Evolutionary conservation across 2,329 filamentous ascomycete genomes (phyloP), one percentile per base, ranked within the genome.

Genomic region (Emmonsiellopsis sp.): DNA sequence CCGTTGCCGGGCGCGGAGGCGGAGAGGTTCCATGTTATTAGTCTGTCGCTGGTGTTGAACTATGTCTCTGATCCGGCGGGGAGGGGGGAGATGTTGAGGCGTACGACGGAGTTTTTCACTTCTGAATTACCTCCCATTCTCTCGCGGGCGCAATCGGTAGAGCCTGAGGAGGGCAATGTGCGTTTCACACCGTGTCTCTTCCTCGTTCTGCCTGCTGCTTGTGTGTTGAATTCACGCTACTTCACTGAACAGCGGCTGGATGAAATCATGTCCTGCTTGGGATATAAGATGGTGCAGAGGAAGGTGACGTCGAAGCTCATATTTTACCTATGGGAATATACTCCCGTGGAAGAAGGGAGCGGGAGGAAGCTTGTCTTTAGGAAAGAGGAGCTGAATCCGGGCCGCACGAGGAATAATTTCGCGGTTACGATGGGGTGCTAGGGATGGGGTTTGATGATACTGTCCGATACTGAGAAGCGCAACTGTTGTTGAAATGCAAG

Each of bases 1-100:
- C 87, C 90, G 0, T 69, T 92, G 2, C 92, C 92, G 0, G 34
- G 50, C 5, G 68, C 60, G 7, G 66, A 77, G 20, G 74, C 73
- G 0, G 83, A 90, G 41, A 76, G 75, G 20, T 97, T 97, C 66
- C 89, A 98, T 66, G 81, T 97, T 50, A 85, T 98, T 63, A 95
- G 90, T 49, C 76, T 98, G 26, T 95, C 90, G 7, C 75, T 98
- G 51, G 93, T 98, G 5, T 77, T 98, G 58, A 98, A 98, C 69
- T 98, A 90, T 65, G 91, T 97, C 2, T 88, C 92, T 0, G 84
- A 91, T 60, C 79, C 89, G 2, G 72, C 73, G 34, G 80, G 78
- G 4, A 80, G 91, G 61, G 93, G 93, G 2, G 81, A 87, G 54
- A 98, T 98, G 93, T 79, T 98, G 51, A 76, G 80, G 51, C 81